Evolutionary conservation across 176 grass and related monocot species (phyloP).

Genomic region (Eragrostis nindensis): DNA sequence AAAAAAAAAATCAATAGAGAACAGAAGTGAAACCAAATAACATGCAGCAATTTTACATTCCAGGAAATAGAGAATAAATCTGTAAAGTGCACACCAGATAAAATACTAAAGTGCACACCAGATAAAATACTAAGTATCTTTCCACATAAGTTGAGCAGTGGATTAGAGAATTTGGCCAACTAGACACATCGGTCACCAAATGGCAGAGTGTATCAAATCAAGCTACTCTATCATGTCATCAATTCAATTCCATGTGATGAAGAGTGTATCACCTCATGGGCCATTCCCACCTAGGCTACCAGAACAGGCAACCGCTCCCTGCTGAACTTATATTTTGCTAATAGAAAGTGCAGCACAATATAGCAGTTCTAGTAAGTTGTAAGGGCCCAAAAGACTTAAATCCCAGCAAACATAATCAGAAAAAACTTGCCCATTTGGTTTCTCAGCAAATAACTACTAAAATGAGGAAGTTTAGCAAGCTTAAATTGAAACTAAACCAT

Average conservation of each 20-base stretch:
- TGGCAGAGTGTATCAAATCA: neutral
- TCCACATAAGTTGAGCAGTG: neutral
- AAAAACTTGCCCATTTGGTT: neutral
- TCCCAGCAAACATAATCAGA: neutral
- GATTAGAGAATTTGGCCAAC: neutral
- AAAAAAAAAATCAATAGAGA: neutral
- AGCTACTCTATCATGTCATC: neutral
- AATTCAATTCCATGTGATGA: neutral
- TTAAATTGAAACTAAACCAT: neutral
- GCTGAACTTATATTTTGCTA: neutral
- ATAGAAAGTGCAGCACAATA: neutral
- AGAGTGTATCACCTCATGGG: neutral
- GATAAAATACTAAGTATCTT: neutral
- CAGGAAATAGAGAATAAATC: no score
- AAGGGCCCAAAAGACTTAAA: neutral
- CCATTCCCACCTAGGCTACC: neutral
- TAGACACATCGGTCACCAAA: neutral
- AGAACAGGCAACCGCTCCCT: neutral
- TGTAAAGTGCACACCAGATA: neutral
- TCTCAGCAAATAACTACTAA: neutral
- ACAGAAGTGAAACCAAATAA: constrained; percentile 1
- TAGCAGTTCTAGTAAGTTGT: neutral
- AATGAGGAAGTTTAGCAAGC: neutral
- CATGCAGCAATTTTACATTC: neutral
- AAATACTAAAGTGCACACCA: neutral